Evolutionary conservation across 495 filamentous ascomycete genomes (phyloP), one percentile per base, ranked within the genome.

Genomic region (Podospora sp.): DNA sequence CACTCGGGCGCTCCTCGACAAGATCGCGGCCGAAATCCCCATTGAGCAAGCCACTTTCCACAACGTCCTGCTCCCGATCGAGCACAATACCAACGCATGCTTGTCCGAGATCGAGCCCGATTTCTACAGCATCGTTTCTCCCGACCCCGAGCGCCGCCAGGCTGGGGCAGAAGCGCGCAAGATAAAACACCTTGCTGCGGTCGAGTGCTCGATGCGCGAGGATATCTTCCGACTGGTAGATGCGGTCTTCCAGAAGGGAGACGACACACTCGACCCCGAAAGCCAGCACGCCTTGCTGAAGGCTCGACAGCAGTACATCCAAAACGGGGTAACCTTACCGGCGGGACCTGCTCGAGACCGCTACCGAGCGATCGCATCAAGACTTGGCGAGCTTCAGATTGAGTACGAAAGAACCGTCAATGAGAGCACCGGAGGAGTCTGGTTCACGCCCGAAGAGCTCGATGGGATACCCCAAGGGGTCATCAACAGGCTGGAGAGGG

Each of bases 71-170:
- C 56, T 59, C 2, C 56, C 27, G 14, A 29, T 59, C 8, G 56
- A 59, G n/a, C 56, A 59, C n/a, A 20, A 35, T 24, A 14, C 6
- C 6, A 59, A 59, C 27, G n/a, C 9, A 14, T 18, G 56, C 8
- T 59, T n/a, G 56, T 59, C 27, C 11, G 56, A n/a, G 20, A 59
- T 59, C 16, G 56, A 59, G 56, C 56, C 56, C 26, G 16, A 59
- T 35, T 14, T 20, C 25, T 59, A 59, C 56, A 5, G 24, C 1
- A 29, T 26, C 5, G 24, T 59, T 6, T 9, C 56, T 14, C 56
- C 56, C 25, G 56, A 59, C 56, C 3, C 18, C 27, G 27, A 59
- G 25, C 22, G 56, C 12, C 27, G 56, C 12, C 56, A 59, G 25
- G 52, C 52, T 26, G 52, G 52, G 9, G 22, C 33, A 2, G 56